Conservation (phyloP, 148 eudicot species). For the Polygonum maritimum region DNA sequence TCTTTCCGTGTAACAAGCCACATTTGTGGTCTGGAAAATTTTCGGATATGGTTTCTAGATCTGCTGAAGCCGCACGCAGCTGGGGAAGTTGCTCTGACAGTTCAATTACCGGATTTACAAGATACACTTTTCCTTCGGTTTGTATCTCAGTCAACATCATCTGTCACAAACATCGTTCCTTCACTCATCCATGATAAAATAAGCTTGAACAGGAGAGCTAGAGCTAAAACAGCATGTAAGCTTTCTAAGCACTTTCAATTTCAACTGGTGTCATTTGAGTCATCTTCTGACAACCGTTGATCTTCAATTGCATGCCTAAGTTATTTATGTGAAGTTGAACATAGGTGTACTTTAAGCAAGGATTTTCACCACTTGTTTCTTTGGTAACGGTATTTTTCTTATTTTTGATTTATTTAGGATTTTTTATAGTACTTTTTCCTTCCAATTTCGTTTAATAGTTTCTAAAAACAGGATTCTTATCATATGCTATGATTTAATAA, state of each 20-base stretch:
- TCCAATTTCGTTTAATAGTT: no score
- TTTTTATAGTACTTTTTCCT: no score
- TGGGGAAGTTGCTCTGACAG: slow-evolving; percentile 86
- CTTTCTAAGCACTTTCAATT: background rate
- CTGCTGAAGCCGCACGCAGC: slow-evolving; percentile 88
- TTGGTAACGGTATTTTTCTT: background rate
- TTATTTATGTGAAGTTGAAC: background rate
- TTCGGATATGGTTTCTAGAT: slow-evolving; percentile 44
- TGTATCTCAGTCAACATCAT: slow-evolving; percentile 68
- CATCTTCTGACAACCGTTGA: background rate
- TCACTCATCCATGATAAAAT: background rate
- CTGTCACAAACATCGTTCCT: slow-evolving; percentile 21
- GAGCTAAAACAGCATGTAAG: background rate
- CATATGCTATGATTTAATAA: no score
- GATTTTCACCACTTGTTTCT: background rate
- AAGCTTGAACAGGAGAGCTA: background rate
- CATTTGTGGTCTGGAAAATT: slow-evolving; percentile 55
- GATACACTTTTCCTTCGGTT: slow-evolving; percentile 69
- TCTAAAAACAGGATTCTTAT: no score
- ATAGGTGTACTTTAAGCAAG: background rate
- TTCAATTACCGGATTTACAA: slow-evolving; percentile 78
- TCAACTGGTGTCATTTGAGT: background rate
- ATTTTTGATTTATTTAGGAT: no score
- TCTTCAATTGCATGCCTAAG: background rate
- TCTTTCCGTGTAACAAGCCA: slow-evolving; percentile 77